A percentile compares a stretch with the other conserved stretches of the same genome.
phyloP scores from a whole-genome alignment of 2,329 filamentous ascomycete genomes.

The Colletotrichum kahawae region DNA sequence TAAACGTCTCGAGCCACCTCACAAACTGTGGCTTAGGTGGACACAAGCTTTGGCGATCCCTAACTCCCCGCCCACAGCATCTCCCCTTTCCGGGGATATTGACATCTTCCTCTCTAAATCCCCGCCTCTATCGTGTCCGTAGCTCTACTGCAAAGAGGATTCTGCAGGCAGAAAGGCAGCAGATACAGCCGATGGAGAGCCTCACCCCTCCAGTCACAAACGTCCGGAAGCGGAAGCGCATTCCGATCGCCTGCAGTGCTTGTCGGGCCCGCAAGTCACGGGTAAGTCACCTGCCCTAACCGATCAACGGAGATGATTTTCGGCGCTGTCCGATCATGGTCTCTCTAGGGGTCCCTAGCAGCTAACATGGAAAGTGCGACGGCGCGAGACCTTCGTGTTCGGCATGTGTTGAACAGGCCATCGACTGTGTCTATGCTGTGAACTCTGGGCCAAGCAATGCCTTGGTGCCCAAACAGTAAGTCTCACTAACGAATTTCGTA shows the following conservation, averaged over 20 bases:
- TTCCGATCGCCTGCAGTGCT: slow-evolving; percentile 26
- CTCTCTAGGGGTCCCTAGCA: not conserved
- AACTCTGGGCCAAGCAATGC: slow-evolving; percentile 8
- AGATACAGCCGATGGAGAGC: slow-evolving; percentile 8
- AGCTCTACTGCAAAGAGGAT: not conserved
- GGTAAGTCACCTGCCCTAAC: not conserved
- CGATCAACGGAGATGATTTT: not conserved
- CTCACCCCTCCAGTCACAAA: not conserved
- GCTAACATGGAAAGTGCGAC: slow-evolving; percentile 24
- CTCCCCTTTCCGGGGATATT: not conserved
- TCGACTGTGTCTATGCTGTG: slow-evolving; percentile 26
- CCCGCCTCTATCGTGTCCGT: not conserved
- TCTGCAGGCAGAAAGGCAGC: not conserved
- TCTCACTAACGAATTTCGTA: not conserved
- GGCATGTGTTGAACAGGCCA: slow-evolving; percentile 20
- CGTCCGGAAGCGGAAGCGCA: slow-evolving; percentile 22
- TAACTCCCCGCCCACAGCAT: slow-evolving; percentile 7
- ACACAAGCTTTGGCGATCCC: not conserved
- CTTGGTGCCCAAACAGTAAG: slow-evolving; percentile 17
- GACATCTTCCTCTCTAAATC: slow-evolving; percentile 11
- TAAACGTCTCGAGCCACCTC: not conserved
- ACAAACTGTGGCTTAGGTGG: not conserved
- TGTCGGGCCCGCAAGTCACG: slow-evolving; percentile 28
- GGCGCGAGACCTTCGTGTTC: slow-evolving; percentile 25
- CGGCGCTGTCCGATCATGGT: not conserved